Base-by-base conservation (phyloP, 2,329 filamentous ascomycete species). In the Fusarium haematococcum region DNA sequence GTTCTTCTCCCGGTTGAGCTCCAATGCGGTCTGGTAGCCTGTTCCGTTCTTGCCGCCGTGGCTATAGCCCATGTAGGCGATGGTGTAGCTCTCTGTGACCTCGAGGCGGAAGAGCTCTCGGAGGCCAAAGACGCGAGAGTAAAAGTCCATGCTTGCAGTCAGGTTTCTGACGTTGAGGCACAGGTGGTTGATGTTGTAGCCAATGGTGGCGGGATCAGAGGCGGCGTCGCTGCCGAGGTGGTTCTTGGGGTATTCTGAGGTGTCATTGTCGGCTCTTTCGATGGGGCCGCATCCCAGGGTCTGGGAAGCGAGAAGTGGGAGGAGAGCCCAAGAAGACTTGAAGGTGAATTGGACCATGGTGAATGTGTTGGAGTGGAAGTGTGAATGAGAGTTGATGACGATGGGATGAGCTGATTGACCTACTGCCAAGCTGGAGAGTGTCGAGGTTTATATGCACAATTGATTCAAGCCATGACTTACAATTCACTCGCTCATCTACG, bases 161-260 rank as follows among this genome's bases (percentile, higher is more conserved):
- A 82, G 62, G 70, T 83, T 79, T 50, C 64, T 74, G 23, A 80
- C 80, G 13, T 78, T 76, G 39, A 84, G 72, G 45, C 73, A 77
- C n/a, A 83, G 61, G 73, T 84, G 81, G 71, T 84, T 84, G 67
- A 83, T 71, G 48, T 78, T 80, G 74, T 81, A 84, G 37, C 82
- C 81, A 1, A 70, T 62, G 5, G 82, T 84, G 8, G 77, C 79
- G 2, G 72, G 70, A 50, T 80, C 75, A 6, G 81, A 74, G 9
- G 77, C 75, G 3, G 73, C 69, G 43, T 83, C 81, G 11, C 30
- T 62, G 11, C 70, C 70, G 2, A 67, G 2, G 4, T 60, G 37
- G 16, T 59, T 27, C 16, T 65, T 57, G 14, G 68, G 68, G 57
- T 62, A 71, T 3, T 25, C 8, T 23, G 37, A 60, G 6, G 37